Percentiles rank a stretch among this genome's conserved stretches.
Evolutionary conservation across 1,284 basidiomycete genomes (phyloP).

Genomic region (Microbotryomycetes sp.): DNA sequence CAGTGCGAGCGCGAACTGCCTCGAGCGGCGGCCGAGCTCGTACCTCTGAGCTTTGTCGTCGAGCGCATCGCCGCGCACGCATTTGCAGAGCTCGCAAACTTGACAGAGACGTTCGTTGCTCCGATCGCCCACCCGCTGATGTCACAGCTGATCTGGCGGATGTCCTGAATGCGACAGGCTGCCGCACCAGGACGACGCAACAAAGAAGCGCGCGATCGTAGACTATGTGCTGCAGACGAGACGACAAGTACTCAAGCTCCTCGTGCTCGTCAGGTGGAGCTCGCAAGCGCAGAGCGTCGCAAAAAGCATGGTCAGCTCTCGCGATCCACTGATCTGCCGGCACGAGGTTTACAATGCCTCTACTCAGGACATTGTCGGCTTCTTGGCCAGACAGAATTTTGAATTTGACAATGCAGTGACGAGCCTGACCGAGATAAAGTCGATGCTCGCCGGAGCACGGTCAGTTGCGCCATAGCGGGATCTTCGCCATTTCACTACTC

Average conservation of each 20-base stretch:
- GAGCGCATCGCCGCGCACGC: slow-evolving; percentile 68
- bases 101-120: slow-evolving; percentile 69
- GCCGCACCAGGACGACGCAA: slow-evolving; percentile 72
- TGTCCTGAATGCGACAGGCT: slow-evolving; percentile 48
- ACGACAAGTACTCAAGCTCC: slow-evolving; percentile 80
- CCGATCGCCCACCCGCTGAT: too few species aligned
- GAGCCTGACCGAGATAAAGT: slow-evolving; percentile 57
- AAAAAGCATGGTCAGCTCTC: slow-evolving; percentile 60
- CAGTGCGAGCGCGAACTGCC: slow-evolving; percentile 66
- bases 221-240: slow-evolving; percentile 82
- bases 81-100: slow-evolving; percentile 72
- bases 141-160: slow-evolving; percentile 7
- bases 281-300: slow-evolving; percentile 69
- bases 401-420: slow-evolving; percentile 68
- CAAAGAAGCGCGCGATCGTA: slow-evolving; percentile 69
- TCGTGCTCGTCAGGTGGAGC: slow-evolving; percentile 74
- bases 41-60: slow-evolving; percentile 64
- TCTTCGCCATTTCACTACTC: not conserved
- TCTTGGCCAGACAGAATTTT: slow-evolving; percentile 71
- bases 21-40: slow-evolving; percentile 62
- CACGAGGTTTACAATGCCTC: not conserved
- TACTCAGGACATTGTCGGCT: slow-evolving; percentile 66
- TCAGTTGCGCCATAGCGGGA: too few species aligned
- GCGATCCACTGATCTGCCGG: not conserved
- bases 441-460: slow-evolving; percentile 44